phyloP scores from a whole-genome alignment of 345 rosid genomes.

The Acer campestre region DNA sequence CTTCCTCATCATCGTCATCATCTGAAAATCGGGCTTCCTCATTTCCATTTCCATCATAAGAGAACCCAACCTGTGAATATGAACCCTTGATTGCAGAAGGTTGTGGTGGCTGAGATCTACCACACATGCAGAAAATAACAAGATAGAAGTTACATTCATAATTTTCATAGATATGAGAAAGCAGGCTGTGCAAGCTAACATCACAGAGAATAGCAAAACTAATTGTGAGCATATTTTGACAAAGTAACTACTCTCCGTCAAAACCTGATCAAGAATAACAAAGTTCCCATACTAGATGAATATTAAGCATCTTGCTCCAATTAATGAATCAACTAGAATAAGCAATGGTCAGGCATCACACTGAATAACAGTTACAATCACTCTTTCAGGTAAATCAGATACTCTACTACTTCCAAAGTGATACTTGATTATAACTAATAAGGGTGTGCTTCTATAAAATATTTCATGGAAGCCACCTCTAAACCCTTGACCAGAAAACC shows the following conservation, averaged over 20 bases:
- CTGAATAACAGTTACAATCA: not conserved
- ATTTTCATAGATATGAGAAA: not conserved
- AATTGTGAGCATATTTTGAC: not conserved
- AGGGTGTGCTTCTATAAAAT: not conserved
- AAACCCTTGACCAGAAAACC: not conserved
- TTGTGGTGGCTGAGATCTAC: constrained; percentile 63
- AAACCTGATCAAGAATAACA: not conserved
- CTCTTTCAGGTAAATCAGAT: not conserved
- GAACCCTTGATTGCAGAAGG: constrained; percentile 72
- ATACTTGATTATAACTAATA: not conserved
- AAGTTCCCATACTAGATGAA: not conserved
- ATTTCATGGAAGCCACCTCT: not conserved
- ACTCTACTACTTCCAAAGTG: not conserved
- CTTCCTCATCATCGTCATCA: constrained; percentile 60
- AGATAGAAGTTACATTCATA: constrained; percentile 2
- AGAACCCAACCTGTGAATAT: constrained; percentile 94
- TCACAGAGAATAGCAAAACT: too few relatives aligned
- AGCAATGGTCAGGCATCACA: not conserved
- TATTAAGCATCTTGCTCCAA: not conserved
- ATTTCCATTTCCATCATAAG: constrained; percentile 74
- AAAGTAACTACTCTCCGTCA: not conserved
- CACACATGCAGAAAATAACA: constrained; percentile 11
- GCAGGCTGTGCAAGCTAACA: not conserved
- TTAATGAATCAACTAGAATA: not conserved
- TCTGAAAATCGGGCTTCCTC: constrained; percentile 57